phyloP scores from a whole-genome alignment of 345 rosid species.

The Salix caprea region DNA sequence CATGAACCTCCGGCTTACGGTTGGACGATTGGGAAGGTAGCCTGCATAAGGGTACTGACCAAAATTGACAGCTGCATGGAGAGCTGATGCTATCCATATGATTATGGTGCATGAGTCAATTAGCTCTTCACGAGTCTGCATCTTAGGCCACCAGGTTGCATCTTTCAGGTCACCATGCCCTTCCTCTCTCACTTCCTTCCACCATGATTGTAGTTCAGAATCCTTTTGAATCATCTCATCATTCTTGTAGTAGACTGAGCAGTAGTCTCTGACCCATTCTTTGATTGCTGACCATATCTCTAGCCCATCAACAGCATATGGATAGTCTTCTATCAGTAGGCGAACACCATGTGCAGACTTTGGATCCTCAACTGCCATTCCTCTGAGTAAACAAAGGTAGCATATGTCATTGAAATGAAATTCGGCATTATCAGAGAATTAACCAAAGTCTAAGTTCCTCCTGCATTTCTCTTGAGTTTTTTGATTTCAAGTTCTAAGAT shows the following conservation, averaged over 20 bases:
- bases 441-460: neutral
- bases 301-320: conserved; percentile 42
- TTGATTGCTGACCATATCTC: conserved; percentile 38
- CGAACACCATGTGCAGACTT: conserved; percentile 27
- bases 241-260: conserved; percentile 29
- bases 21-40: conserved; percentile 37
- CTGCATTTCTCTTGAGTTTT: no score
- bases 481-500: neutral
- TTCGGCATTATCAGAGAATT: neutral
- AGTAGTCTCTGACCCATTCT: conserved; percentile 36
- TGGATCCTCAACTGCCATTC: conserved; percentile 30
- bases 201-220: conserved; percentile 36
- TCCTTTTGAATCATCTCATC: conserved; percentile 25
- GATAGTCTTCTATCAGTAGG: conserved; percentile 29
- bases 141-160: conserved; percentile 36
- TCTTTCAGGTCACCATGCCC: conserved; percentile 38
- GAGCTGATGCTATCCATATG: conserved; percentile 38
- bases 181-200: conserved; percentile 30
- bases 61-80: conserved; percentile 36
- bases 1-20: conserved; percentile 32
- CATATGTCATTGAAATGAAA: neutral
- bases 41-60: conserved; percentile 42
- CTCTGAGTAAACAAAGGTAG: conserved; percentile 16
- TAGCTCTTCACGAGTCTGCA: conserved; percentile 26
- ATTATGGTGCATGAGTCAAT: conserved; percentile 29